These are phyloP conservation scores for Trametes cingulata DNA, from an alignment of 768 basidiomycete species.

Conservation along the genomic window DNA sequence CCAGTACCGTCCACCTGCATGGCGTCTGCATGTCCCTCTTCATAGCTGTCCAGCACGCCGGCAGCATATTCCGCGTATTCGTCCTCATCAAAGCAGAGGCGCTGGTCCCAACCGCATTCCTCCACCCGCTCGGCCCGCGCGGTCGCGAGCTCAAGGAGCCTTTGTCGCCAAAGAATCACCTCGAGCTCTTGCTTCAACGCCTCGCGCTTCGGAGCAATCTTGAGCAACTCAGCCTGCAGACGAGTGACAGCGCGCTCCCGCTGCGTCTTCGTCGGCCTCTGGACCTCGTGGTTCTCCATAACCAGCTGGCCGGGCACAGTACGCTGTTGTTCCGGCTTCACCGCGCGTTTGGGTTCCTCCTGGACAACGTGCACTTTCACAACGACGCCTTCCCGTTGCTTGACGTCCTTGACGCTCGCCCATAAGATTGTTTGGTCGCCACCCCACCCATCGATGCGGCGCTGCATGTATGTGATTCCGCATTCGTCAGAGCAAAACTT, in stretches of 20 bases:
- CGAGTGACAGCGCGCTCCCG: constrained; percentile 56
- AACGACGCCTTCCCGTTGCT: constrained; percentile 71
- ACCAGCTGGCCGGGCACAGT: neutral
- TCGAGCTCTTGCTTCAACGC: constrained; percentile 70
- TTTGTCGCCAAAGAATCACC: constrained; percentile 68
- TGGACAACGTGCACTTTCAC: constrained; percentile 38
- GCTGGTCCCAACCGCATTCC: constrained; percentile 88
- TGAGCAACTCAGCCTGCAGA: constrained; percentile 54
- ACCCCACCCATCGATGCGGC: constrained; percentile 64
- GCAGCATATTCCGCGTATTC: constrained; percentile 72
- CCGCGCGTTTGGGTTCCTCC: neutral
- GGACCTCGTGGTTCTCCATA: constrained; percentile 22
- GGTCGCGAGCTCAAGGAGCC: constrained; percentile 64
- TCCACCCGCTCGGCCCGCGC: constrained; percentile 62
- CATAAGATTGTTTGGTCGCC: constrained; percentile 67
- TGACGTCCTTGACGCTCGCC: constrained; percentile 70
- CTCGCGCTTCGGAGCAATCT: constrained; percentile 62
- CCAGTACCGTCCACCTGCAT: constrained; percentile 37
- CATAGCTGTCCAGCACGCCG: constrained; percentile 72
- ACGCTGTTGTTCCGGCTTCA: constrained; percentile 11
- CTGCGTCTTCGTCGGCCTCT: constrained; percentile 46
- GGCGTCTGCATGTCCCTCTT: constrained; percentile 39
- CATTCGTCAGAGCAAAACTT: constrained; percentile 94
- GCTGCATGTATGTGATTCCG: constrained; percentile 71
- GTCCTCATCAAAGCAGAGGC: constrained; percentile 80